Conservation (phyloP, 2,329 filamentous ascomycete species). For the Hawksworthiomyces lignivorus region DNA sequence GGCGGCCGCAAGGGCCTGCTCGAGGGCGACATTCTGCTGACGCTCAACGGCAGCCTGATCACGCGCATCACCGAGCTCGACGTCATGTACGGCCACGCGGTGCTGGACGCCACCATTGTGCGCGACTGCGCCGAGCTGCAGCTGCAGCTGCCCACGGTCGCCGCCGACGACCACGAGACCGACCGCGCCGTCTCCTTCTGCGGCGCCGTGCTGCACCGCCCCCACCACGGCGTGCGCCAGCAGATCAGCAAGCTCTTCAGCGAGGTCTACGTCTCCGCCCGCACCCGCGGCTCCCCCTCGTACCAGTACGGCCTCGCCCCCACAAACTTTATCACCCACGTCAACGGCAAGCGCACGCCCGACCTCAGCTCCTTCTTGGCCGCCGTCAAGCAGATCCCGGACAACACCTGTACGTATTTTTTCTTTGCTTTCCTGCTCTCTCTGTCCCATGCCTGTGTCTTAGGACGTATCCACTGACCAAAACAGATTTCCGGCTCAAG, state of each 20-base stretch:
- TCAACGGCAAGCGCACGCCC: slow-evolving; percentile 80
- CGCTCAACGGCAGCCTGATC: slow-evolving; percentile 83
- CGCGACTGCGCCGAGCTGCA: slow-evolving; percentile 73
- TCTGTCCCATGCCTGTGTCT: not conserved
- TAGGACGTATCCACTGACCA: not conserved
- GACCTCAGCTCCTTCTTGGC: slow-evolving; percentile 74
- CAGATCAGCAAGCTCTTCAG: slow-evolving; percentile 96
- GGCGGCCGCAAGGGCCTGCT: slow-evolving; percentile 50
- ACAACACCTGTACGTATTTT: slow-evolving; percentile 73
- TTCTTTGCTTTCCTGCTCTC: not conserved
- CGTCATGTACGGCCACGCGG: slow-evolving; percentile 86
- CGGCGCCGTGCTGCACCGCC: slow-evolving; percentile 84
- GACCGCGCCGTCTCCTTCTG: slow-evolving; percentile 90
- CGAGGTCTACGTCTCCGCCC: slow-evolving; percentile 89
- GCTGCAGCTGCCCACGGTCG: slow-evolving; percentile 74
- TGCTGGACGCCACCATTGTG: slow-evolving; percentile 77
- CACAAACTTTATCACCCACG: slow-evolving; percentile 95
- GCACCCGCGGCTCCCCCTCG: slow-evolving; percentile 72
- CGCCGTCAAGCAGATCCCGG: slow-evolving; percentile 78
- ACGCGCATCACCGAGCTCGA: slow-evolving; percentile 90
- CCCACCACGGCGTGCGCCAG: slow-evolving; percentile 92
- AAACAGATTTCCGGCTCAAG: slow-evolving; percentile 78
- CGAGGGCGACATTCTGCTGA: slow-evolving; percentile 89
- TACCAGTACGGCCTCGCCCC: slow-evolving; percentile 89
- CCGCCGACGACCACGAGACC: slow-evolving; percentile 86